phyloP scores from a whole-genome alignment of 2,329 filamentous ascomycete genomes.

The Chaetomiaceae sp. region DNA sequence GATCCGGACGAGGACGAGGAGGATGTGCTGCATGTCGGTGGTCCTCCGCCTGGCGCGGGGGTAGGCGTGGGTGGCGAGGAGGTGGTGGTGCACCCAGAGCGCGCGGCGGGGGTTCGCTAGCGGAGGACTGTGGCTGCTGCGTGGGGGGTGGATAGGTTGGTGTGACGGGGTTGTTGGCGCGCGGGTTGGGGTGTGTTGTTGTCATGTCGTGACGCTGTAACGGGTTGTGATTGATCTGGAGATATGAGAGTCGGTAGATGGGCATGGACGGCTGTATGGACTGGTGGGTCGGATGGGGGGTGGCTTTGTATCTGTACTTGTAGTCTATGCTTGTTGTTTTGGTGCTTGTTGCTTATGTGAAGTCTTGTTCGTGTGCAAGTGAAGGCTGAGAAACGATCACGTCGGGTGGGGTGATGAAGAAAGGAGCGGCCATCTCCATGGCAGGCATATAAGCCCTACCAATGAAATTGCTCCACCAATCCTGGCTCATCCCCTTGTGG shows the following conservation, averaged over 20 bases:
- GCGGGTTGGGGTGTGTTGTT: not conserved
- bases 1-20: slow-evolving; percentile 50
- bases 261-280: not conserved
- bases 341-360: too few species aligned
- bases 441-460: too few species aligned
- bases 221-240: not conserved
- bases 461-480: too few species aligned
- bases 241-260: not conserved
- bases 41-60: too few species aligned
- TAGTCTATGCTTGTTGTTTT: slow-evolving; percentile 1
- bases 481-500: slow-evolving; percentile 21
- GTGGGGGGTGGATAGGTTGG: not conserved
- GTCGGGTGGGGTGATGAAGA: too few species aligned
- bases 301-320: slow-evolving; percentile 13
- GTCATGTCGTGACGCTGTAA: not conserved
- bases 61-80: slow-evolving; percentile 14
- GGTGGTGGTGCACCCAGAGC: slow-evolving; percentile 21
- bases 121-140: not conserved
- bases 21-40: slow-evolving; percentile 1
- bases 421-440: too few species aligned
- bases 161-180: not conserved
- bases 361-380: too few species aligned
- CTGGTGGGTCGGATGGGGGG: not conserved
- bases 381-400: too few species aligned
- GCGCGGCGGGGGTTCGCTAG: slow-evolving; percentile 1